Evolutionary conservation across 2,329 filamentous ascomycete species (phyloP).

Genomic region (Beauveria rudraprayagi): DNA sequence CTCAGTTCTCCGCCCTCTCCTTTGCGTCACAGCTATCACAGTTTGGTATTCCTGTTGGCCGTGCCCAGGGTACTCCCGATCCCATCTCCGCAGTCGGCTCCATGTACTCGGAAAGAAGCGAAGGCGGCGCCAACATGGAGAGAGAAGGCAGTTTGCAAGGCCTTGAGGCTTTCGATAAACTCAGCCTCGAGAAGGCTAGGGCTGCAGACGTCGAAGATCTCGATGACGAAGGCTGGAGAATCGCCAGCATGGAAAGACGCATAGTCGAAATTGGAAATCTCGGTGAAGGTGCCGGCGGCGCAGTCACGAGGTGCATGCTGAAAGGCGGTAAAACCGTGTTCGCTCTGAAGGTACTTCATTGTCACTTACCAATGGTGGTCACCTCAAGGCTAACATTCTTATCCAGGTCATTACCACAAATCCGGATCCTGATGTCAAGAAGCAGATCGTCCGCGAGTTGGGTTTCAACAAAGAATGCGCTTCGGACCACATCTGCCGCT

Average conservation of each 20-base stretch:
- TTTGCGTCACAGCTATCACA: conserved; percentile 66
- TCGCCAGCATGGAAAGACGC: conserved; percentile 79
- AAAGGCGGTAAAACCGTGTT: conserved; percentile 92
- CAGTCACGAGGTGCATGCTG: conserved; percentile 83
- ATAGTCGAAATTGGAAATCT: conserved; percentile 84
- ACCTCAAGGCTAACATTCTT: conserved; percentile 13
- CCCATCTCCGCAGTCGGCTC: conserved; percentile 84
- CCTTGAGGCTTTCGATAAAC: conserved; percentile 68
- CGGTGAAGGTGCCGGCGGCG: conserved; percentile 91
- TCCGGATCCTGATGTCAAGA: conserved; percentile 95
- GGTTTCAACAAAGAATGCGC: conserved; percentile 98
- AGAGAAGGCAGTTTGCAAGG: conserved; percentile 73
- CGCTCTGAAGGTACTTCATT: conserved; percentile 71
- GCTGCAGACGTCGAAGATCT: conserved; percentile 87
- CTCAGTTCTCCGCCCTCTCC: conserved; percentile 74
- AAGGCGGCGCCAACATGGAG: conserved; percentile 70
- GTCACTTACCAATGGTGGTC: neutral
- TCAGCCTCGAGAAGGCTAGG: conserved; percentile 73
- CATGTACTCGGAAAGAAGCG: conserved; percentile 72
- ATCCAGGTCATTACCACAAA: conserved; percentile 91
- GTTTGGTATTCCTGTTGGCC: conserved; percentile 57
- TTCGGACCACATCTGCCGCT: conserved; percentile 91
- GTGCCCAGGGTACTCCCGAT: conserved; percentile 65
- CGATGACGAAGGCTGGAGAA: conserved; percentile 91
- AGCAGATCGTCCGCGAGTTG: conserved; percentile 92